Base-by-base conservation (phyloP, 257 asterid genomes). In the Solanum sitiens region DNA sequence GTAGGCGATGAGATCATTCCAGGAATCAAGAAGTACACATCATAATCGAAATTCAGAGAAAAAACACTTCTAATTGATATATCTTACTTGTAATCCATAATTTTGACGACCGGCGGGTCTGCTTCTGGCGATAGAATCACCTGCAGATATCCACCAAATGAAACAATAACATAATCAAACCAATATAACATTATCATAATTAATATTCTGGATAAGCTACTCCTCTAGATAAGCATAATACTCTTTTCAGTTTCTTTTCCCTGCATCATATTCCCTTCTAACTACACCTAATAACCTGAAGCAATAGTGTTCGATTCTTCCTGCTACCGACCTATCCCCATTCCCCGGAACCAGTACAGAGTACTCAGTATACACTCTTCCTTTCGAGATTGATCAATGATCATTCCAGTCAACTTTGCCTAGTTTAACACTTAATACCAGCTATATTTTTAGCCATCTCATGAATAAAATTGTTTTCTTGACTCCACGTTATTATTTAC, bases 61-160 rank as follows among this genome's bases (percentile, higher is more conserved):
- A 80, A 45, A 30, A 47, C 13, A 15, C 20, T 80, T 16, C 27
- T 30, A 11, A 33, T 83, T 44, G 83, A 30, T 23, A 86, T 74
- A 86, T 84, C 98, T 93, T 94, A 97, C 99, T 93, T 92, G 94
- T 94, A 94, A 92, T 97, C 98, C 99, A 97, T 96, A 67, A 97
- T 94, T 88, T 92, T 95, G 87, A 96, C 93, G 87, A 97, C 99
- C 2, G 99, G 99, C 40, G 99, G 99, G 20, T 96, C 98, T 83
- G 99, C 97, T 50, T 96, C 99, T 65, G 98, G 98, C 88, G 99
- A 94, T 91, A 96, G 88, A 90, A 97, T 94, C 90, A 97, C 99
- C 99, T 97, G 90, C 86, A 83, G 85, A 75, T 42, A 80, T 70
- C 83, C 83, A 70, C 82, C 89, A 16, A 85, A 82, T 44, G 86